These are phyloP conservation scores for Colletotrichum orbiculare DNA, from an alignment of 2,329 filamentous ascomycete genomes.

Conservation along the genomic window DNA sequence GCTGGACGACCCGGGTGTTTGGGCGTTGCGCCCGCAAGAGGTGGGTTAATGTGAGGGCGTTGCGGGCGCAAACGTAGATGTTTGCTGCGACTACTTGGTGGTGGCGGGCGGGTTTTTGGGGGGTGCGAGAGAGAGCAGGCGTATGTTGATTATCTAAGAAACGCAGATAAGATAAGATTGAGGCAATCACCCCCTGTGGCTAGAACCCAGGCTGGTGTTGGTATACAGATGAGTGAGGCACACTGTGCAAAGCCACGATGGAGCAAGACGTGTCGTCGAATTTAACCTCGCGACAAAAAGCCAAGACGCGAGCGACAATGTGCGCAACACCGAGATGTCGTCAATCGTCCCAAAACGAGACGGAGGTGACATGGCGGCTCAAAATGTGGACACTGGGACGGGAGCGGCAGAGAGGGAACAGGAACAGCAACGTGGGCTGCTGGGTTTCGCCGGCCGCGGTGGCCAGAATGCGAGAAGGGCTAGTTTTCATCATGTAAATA, in stretches of 20 bases:
- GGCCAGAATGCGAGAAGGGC: constrained; percentile 2
- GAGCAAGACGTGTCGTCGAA: too few relatives aligned
- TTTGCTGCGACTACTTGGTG: neutral
- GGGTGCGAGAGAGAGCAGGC: too few relatives aligned
- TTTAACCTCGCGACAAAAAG: too few relatives aligned
- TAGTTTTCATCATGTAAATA: constrained; percentile 36
- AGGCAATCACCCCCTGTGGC: too few relatives aligned
- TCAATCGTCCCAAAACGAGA: neutral
- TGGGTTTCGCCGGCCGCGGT: neutral
- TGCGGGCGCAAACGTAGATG: constrained; percentile 25
- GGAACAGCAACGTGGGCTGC: neutral
- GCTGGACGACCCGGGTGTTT: constrained; percentile 24
- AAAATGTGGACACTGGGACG: too few relatives aligned
- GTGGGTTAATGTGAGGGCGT: constrained; percentile 30
- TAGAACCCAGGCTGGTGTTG: too few relatives aligned
- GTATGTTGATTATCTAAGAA: neutral
- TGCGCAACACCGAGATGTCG: too few relatives aligned
- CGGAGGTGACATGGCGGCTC: neutral
- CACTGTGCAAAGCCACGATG: too few relatives aligned
- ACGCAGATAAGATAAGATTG: constrained; percentile 1
- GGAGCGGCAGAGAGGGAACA: neutral
- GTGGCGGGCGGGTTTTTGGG: too few relatives aligned
- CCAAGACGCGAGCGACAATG: too few relatives aligned
- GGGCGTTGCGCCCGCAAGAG: constrained; percentile 34
- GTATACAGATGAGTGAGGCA: too few relatives aligned